These are phyloP conservation scores for Sporothrix schenckii DNA, from an alignment of 2,329 filamentous ascomycete species.

Conservation along the genomic window DNA sequence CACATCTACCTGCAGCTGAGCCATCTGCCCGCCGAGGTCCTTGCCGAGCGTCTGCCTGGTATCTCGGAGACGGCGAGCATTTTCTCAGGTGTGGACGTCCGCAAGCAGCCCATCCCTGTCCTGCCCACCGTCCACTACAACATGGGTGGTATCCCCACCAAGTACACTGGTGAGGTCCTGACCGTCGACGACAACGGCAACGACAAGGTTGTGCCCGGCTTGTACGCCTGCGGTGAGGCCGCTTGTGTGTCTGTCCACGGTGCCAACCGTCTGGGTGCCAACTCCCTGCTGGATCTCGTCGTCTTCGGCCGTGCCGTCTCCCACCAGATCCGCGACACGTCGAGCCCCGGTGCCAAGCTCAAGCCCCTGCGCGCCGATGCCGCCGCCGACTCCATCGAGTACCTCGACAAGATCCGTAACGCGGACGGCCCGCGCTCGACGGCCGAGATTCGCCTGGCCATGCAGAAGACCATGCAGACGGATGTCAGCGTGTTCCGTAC, in stretches of 20 bases:
- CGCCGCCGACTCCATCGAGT: slow-evolving; percentile 81
- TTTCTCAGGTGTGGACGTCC: slow-evolving; percentile 95
- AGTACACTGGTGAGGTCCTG: slow-evolving; percentile 94
- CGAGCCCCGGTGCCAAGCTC: slow-evolving; percentile 78
- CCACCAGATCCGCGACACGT: slow-evolving; percentile 95
- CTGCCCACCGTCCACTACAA: slow-evolving; percentile 98
- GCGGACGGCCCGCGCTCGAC: slow-evolving; percentile 85
- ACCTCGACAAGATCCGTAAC: slow-evolving; percentile 82
- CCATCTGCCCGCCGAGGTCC: slow-evolving; percentile 87
- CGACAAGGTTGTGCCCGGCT: slow-evolving; percentile 89
- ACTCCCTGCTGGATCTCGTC: slow-evolving; percentile 95
- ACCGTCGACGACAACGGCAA: slow-evolving; percentile 83
- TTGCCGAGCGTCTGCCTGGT: slow-evolving; percentile 94
- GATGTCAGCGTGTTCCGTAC: slow-evolving; percentile 97
- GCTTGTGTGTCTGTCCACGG: slow-evolving; percentile 98
- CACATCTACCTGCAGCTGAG: slow-evolving; percentile 98
- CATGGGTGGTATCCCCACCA: slow-evolving; percentile 98
- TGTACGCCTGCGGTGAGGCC: slow-evolving; percentile 96
- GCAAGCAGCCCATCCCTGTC: slow-evolving; percentile 95
- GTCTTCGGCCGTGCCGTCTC: slow-evolving; percentile 97
- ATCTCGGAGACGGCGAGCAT: slow-evolving; percentile 98
- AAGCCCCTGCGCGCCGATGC: slow-evolving; percentile 81
- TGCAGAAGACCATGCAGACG: slow-evolving; percentile 98
- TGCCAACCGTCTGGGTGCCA: slow-evolving; percentile 95
- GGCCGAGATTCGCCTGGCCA: slow-evolving; percentile 81